Base-by-base conservation (phyloP, 345 rosid species). In the Cardamine chenopodiifolia region DNA sequence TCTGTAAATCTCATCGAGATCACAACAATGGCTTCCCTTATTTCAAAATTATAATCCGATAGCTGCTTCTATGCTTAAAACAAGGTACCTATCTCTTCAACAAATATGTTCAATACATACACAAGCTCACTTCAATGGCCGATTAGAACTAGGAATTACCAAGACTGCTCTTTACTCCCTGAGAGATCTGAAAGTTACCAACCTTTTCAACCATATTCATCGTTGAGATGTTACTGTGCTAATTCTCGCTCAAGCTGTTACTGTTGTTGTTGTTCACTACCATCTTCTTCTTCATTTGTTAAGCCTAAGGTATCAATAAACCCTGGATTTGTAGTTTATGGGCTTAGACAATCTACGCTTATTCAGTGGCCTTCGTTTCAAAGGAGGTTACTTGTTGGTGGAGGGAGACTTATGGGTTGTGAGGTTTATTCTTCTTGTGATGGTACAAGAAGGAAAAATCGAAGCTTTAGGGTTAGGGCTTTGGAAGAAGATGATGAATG, bases 271-370 rank as follows among this genome's bases (percentile, higher is more conserved):
- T n/a, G n/a, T n/a, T n/a, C n/a, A n/a, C n/a, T n/a, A n/a, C n/a
- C 44, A 3, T 64, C 61, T 18, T 66, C 83, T 47, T 48, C 81
- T 18, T 64, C 82, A 45, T 75, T 53, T 78, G 63, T 80, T 65
- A 66, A 77, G 14, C 77, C 65, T 49, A 82, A 81, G 72, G 54
- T 85, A 62, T 79, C 77, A 18, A 39, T 74, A 58, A 74, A 64
- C 82, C 81, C 91, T 74, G 70, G 81, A 34, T 84, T 78, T 62
- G 70, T 80, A 72, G 47, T 70, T 22, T 86, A 72, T 81, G 96
- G 95, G 48, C 48, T 82, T 72, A 84, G 96, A 80, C 97, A 91
- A 62, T 86, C 97, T 65, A 80, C 83, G 37, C 81, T 95, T 65
- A 82, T 95, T 74, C 92, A 85, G 1, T 83, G 86, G 62, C 76